phyloP scores from a whole-genome alignment of 1,284 basidiomycete species.

The Grifola frondosa region DNA sequence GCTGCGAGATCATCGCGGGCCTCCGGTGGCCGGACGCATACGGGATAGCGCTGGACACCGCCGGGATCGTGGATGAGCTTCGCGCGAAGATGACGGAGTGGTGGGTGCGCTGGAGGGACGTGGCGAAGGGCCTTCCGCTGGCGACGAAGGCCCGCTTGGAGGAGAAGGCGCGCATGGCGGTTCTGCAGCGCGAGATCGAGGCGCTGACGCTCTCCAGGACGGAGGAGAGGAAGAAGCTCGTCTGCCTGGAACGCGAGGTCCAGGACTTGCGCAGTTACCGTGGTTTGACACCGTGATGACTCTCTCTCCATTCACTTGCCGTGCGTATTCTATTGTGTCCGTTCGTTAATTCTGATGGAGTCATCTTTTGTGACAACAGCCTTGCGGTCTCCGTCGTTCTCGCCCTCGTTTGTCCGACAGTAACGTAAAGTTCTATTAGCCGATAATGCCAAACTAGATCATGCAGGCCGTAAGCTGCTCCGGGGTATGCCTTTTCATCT shows the following conservation, averaged over 20 bases:
- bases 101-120: conserved; percentile 26
- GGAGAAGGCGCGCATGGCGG: conserved; percentile 34
- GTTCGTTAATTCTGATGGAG: not conserved
- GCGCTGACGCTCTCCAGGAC: conserved; percentile 41
- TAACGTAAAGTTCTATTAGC: too few relatives aligned
- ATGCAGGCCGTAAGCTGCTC: too few relatives aligned
- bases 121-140: conserved; percentile 27
- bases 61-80: conserved; percentile 24
- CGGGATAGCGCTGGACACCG: conserved; percentile 27
- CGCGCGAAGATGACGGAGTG: conserved; percentile 20
- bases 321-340: too few relatives aligned
- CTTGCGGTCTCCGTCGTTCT: too few relatives aligned
- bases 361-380: too few relatives aligned
- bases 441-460: too few relatives aligned
- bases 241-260: conserved; percentile 43
- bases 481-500: too few relatives aligned
- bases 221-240: conserved; percentile 43
- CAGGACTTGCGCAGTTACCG: conserved; percentile 41
- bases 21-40: conserved; percentile 34
- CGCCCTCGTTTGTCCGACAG: too few relatives aligned
- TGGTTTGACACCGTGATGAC: too few relatives aligned
- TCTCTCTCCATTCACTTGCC: too few relatives aligned
- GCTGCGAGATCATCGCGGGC: conserved; percentile 39
- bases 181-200: conserved; percentile 43
- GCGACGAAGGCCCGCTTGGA: conserved; percentile 33